Percentiles rank a stretch among this genome's conserved stretches.
Evolutionary conservation across 257 asterid species (phyloP).

Genomic region (Coffea eugenioides): DNA sequence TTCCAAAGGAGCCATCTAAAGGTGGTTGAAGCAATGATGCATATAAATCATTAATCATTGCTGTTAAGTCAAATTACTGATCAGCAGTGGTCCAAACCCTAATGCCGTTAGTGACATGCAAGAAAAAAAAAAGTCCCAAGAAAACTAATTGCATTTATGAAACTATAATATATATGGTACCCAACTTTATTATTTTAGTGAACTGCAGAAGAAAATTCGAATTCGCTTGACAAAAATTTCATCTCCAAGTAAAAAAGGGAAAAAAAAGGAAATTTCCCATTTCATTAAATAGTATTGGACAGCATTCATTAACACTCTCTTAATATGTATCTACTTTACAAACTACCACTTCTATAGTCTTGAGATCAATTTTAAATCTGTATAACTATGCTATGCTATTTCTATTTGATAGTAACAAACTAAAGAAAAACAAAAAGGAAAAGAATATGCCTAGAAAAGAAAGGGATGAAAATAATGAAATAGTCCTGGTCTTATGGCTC

Average conservation of each 20-base stretch:
- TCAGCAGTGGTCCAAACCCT: conserved; percentile 38
- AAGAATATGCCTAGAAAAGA: not conserved
- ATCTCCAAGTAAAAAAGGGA: too few relatives aligned
- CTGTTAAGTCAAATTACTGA: conserved; percentile 33
- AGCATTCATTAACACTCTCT: not conserved
- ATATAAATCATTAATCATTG: conserved; percentile 59
- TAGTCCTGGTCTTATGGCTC: conserved; percentile 26
- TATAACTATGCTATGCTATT: conserved; percentile 2
- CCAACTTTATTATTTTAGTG: not conserved
- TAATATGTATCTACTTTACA: conserved; percentile 2
- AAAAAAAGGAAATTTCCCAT: not conserved
- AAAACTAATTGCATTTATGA: not conserved
- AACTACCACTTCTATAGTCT: conserved; percentile 1
- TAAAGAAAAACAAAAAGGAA: not conserved
- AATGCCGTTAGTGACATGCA: conserved; percentile 27
- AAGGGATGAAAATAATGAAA: not conserved
- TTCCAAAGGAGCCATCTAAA: conserved; percentile 19
- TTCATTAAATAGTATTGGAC: not conserved
- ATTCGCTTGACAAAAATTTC: not conserved
- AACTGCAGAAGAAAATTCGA: not conserved
- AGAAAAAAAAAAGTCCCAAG: conserved; percentile 23
- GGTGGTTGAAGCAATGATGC: conserved; percentile 48
- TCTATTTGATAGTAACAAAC: not conserved
- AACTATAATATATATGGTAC: not conserved
- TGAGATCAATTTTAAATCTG: not conserved